A percentile compares a stretch with the other conserved stretches of the same genome.
phyloP scores from a whole-genome alignment of 208 protist genomes.

The Trypanosoma lewisi region DNA sequence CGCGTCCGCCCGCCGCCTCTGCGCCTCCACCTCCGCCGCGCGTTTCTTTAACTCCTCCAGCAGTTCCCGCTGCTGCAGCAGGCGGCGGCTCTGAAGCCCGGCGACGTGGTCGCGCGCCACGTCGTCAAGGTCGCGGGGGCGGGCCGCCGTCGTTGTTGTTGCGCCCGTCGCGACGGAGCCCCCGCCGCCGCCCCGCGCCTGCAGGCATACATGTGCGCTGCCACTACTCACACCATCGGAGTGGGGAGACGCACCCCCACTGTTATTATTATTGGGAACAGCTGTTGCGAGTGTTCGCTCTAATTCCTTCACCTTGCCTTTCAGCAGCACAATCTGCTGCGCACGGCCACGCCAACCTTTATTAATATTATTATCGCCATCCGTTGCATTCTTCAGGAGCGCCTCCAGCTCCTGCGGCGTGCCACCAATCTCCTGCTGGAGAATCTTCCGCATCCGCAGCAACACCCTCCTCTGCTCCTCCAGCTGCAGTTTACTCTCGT shows the following conservation, averaged over 20 bases:
- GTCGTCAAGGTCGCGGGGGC: slow-evolving; percentile 50
- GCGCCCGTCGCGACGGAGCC: not conserved
- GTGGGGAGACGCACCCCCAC: slow-evolving; percentile 1
- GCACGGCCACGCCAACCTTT: slow-evolving; percentile 64
- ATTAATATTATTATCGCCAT: no score
- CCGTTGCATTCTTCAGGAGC: slow-evolving; percentile 27
- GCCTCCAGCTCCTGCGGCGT: slow-evolving; percentile 37
- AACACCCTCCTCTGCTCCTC: slow-evolving; percentile 60
- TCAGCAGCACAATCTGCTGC: slow-evolving; percentile 70
- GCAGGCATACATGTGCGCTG: no score
- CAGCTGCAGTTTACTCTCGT: slow-evolving; percentile 39
- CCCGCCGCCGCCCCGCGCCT: no score
- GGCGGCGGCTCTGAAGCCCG: slow-evolving; percentile 40
- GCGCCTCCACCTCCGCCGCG: slow-evolving; percentile 32
- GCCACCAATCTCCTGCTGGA: slow-evolving; percentile 57
- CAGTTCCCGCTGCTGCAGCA: slow-evolving; percentile 41
- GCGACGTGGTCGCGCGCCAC: slow-evolving; percentile 44
- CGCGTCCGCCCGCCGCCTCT: slow-evolving; percentile 34
- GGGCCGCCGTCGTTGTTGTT: not conserved
- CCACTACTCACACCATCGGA: slow-evolving; percentile 9
- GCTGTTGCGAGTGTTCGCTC: slow-evolving; percentile 31
- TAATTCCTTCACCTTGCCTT: slow-evolving; percentile 61
- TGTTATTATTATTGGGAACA: no score
- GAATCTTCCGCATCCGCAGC: slow-evolving; percentile 39
- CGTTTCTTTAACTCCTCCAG: slow-evolving; percentile 29